A percentile compares a stretch with the other conserved stretches of the same genome.
Conservation (phyloP, 345 rosid genomes). For the Adansonia digitata region DNA sequence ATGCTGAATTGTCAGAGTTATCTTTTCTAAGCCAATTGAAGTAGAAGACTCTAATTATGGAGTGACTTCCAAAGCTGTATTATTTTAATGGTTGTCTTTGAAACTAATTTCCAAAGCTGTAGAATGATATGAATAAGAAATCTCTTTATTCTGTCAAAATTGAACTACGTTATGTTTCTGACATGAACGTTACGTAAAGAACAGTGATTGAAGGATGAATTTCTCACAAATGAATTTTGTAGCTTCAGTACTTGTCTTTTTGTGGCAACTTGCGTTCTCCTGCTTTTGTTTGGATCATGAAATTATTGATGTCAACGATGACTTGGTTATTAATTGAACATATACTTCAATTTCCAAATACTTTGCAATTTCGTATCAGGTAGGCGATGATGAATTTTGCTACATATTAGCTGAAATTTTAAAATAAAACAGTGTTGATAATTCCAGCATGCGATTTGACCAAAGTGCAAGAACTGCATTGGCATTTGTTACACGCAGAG, state of each 20-base stretch:
- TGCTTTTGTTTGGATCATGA: constrained; percentile 4
- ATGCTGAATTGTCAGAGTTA: too few relatives aligned
- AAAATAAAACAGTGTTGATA: constrained; percentile 65
- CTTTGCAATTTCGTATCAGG: constrained; percentile 19
- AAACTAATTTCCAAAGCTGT: background rate
- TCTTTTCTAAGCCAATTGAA: too few relatives aligned
- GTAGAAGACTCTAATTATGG: too few relatives aligned
- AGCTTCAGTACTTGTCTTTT: background rate
- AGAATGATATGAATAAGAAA: background rate
- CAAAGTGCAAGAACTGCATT: constrained; percentile 75
- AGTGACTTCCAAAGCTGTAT: too few relatives aligned
- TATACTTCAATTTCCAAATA: background rate
- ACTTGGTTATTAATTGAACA: background rate
- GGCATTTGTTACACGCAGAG: constrained; percentile 82
- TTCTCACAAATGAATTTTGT: background rate
- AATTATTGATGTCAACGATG: background rate
- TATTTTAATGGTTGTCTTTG: background rate
- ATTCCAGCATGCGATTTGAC: constrained; percentile 77
- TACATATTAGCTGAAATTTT: constrained; percentile 75
- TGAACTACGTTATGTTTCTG: background rate
- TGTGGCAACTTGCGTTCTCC: background rate
- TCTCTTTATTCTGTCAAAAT: background rate
- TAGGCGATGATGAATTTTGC: constrained; percentile 93
- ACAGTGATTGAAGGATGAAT: background rate
- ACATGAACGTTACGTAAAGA: background rate